These are phyloP conservation scores for Colletotrichum tropicicola DNA, from an alignment of 2,329 filamentous ascomycete genomes.

Conservation along the genomic window DNA sequence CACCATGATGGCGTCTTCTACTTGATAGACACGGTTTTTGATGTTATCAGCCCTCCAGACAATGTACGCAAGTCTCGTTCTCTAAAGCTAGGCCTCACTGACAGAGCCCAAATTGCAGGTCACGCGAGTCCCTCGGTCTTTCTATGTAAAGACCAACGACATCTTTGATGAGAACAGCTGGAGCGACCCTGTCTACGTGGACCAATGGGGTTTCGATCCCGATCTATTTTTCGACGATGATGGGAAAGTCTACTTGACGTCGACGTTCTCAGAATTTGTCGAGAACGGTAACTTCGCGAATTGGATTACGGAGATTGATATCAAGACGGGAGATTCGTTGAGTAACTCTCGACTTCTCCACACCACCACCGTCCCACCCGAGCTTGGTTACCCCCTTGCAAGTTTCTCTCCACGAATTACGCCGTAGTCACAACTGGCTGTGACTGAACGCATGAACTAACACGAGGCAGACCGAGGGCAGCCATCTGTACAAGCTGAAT, in stretches of 20 bases:
- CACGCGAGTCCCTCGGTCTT: conserved; percentile 23
- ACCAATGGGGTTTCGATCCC: conserved; percentile 30
- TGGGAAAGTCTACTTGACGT: conserved; percentile 25
- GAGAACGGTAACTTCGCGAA: conserved; percentile 29
- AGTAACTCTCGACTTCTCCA: conserved; percentile 25
- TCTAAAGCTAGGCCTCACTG: no score
- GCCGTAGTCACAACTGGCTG: conserved; percentile 39
- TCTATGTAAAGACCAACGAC: conserved; percentile 27
- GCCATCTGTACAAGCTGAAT: conserved; percentile 30
- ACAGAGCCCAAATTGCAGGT: no score
- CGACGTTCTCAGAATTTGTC: conserved; percentile 21
- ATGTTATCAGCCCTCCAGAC: conserved; percentile 28
- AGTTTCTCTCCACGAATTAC: no score
- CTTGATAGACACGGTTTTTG: conserved; percentile 25
- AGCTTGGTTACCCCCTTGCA: conserved; percentile 43
- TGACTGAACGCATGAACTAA: conserved; percentile 29
- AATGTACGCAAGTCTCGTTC: neutral
- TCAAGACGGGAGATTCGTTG: conserved; percentile 28
- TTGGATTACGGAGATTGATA: conserved; percentile 31
- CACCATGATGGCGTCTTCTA: conserved; percentile 27
- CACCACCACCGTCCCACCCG: conserved; percentile 26
- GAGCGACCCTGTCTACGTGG: conserved; percentile 30
- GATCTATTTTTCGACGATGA: conserved; percentile 31
- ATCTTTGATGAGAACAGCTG: conserved; percentile 29
- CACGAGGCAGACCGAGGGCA: conserved; percentile 17